Percentiles rank a stretch among this genome's conserved stretches.
Conservation (phyloP, 2,329 filamentous ascomycete genomes). For the Pseudogymnoascus sp. region DNA sequence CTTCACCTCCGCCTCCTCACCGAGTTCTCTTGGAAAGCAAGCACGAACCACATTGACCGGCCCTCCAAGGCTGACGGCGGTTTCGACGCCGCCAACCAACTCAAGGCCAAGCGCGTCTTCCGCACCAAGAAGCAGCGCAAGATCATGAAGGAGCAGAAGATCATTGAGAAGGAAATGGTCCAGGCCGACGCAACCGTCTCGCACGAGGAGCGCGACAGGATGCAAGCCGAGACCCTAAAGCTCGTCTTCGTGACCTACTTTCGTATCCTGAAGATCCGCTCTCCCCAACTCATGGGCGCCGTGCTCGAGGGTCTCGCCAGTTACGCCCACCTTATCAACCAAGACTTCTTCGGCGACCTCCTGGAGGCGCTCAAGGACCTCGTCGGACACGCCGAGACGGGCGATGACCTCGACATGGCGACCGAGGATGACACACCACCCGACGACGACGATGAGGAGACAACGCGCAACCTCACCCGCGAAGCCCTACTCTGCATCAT, state of each 20-base stretch:
- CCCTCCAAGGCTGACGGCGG: slow-evolving; percentile 36
- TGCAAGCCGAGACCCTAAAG: slow-evolving; percentile 93
- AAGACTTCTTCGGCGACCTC: slow-evolving; percentile 96
- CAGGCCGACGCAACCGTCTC: slow-evolving; percentile 85
- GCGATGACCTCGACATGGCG: slow-evolving; percentile 37
- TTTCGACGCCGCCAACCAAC: slow-evolving; percentile 43
- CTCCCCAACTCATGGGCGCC: slow-evolving; percentile 85
- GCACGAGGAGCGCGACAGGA: slow-evolving; percentile 85
- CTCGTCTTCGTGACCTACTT: slow-evolving; percentile 95
- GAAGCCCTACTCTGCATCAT: slow-evolving; percentile 90
- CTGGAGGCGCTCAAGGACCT: slow-evolving; percentile 91
- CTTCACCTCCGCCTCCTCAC: slow-evolving; percentile 79
- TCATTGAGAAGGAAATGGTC: slow-evolving; percentile 84
- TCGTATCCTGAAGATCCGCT: slow-evolving; percentile 77
- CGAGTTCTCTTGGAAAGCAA: slow-evolving; percentile 80
- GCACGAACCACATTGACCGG: slow-evolving; percentile 63
- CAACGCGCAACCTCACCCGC: slow-evolving; percentile 66
- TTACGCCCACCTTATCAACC: slow-evolving; percentile 95
- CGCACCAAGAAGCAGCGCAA: slow-evolving; percentile 85
- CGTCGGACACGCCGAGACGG: slow-evolving; percentile 63
- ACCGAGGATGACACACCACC: slow-evolving; percentile 28
- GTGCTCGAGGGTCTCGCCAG: slow-evolving; percentile 89
- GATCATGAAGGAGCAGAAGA: slow-evolving; percentile 73
- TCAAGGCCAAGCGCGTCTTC: slow-evolving; percentile 72
- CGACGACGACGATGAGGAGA: slow-evolving; percentile 41